Conservation (phyloP, 768 basidiomycete species). For the Naganishia randhawae region DNA sequence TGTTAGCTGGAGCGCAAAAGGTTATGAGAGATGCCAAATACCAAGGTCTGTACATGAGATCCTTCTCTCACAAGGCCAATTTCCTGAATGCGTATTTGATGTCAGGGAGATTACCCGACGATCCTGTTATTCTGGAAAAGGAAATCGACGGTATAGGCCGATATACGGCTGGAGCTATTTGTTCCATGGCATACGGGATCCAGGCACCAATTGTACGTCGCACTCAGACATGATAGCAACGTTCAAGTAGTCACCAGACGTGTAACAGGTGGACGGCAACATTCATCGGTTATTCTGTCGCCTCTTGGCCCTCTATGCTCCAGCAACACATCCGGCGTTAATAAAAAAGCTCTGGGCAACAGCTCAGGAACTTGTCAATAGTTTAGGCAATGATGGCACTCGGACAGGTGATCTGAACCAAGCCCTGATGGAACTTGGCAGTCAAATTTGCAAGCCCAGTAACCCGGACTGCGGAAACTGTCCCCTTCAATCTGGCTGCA, state of each 20-base stretch:
- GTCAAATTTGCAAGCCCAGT: slow-evolving; percentile 82
- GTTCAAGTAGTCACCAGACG: background rate
- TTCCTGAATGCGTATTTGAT: background rate
- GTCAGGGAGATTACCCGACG: slow-evolving; percentile 68
- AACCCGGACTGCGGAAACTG: slow-evolving; percentile 71
- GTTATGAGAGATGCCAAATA: slow-evolving; percentile 55
- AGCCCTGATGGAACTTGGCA: slow-evolving; percentile 89
- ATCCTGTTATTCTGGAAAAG: slow-evolving; percentile 73
- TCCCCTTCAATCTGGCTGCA: slow-evolving; percentile 67
- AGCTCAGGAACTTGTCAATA: slow-evolving; percentile 65
- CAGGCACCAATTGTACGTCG: slow-evolving; percentile 73
- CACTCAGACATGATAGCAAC: background rate
- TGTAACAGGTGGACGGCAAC: slow-evolving; percentile 75
- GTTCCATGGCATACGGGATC: slow-evolving; percentile 81
- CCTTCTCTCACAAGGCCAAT: background rate
- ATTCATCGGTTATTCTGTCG: slow-evolving; percentile 80
- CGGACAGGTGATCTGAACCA: slow-evolving; percentile 73
- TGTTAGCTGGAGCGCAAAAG: slow-evolving; percentile 79
- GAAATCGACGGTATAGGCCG: slow-evolving; percentile 81
- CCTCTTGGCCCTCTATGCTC: slow-evolving; percentile 73
- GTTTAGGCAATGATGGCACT: slow-evolving; percentile 40
- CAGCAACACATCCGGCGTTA: slow-evolving; percentile 72
- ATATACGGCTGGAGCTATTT: slow-evolving; percentile 70
- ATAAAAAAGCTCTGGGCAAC: slow-evolving; percentile 78
- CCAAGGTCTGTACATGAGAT: slow-evolving; percentile 31